Evolutionary conservation across 163 green algal species (phyloP), one percentile per base, ranked within the genome.

Genomic region (Chlamydomonas reinhardtii): DNA sequence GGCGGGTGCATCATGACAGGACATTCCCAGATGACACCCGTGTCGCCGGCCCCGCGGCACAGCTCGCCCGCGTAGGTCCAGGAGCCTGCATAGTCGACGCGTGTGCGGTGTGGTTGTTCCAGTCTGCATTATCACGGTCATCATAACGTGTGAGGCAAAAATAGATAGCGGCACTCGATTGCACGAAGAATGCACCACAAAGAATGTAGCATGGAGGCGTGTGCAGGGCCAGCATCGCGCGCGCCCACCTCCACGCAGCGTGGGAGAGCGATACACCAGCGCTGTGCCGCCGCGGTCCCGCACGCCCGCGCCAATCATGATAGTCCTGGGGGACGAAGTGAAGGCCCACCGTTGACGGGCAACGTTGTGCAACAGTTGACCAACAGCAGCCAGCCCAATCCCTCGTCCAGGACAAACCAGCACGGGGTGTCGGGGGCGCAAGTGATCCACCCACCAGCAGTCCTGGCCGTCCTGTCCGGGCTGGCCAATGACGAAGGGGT

Each of bases 301-400:
- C 64, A 97, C 92, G 71, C 96, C 96, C 19, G 87, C 92, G 34
- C 94, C 95, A 35, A 98, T 93, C 9, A 97, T 90, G 88, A 98
- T 95, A 66, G 82, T 89, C 92, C 92, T 86, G 52, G 9, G 68
- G 2, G 93, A 54, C 14, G 48, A 48, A 48, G 39, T 48, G 5
- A n/a, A n/a, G n/a, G n/a, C n/a, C n/a, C n/a, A n/a, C n/a, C n/a
- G n/a, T n/a, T n/a, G n/a, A n/a, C n/a, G n/a, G n/a, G n/a, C n/a
- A n/a, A n/a, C n/a, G n/a, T n/a, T n/a, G n/a, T n/a, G n/a, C n/a
- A n/a, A n/a, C n/a, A n/a, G n/a, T n/a, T n/a, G n/a, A n/a, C n/a
- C n/a, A n/a, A n/a, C n/a, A n/a, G n/a, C n/a, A n/a, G n/a, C n/a
- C n/a, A n/a, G n/a, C n/a, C n/a, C n/a, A n/a, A n/a, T n/a, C n/a